Base-by-base conservation (phyloP, 2,329 filamentous ascomycete species). In the Sporothrix euskadiensis region DNA sequence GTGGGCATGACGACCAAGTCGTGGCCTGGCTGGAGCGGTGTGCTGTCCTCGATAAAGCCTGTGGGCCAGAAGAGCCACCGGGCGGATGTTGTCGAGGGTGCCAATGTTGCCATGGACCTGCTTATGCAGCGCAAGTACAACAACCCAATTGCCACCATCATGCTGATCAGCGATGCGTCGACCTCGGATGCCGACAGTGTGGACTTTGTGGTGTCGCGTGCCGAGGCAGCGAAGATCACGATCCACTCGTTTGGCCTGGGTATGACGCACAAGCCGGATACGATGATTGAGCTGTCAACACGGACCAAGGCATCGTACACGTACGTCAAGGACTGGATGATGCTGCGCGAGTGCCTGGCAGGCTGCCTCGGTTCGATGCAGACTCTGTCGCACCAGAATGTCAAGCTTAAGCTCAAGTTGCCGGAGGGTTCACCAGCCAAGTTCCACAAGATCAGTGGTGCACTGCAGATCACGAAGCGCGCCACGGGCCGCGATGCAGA, bases 241-340 rank as follows among this genome's bases (percentile, higher is more conserved):
- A 97, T 99, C 72, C 94, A 98, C 82, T 98, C 96, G 0, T 99
- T 99, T 78, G 96, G 96, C 47, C 88, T 99, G 22, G 96, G 96
- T 70, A 90, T 98, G 85, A 98, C 95, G 0, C 96, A 99, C 83
- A 98, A 98, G 83, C 96, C 96, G 5, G 96, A 99, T 80, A 98
- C 94, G 0, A 97, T 99, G 94, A 97, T 99, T 76, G 95, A 98
- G 82, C 85, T 99, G 14, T 98, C 96, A 0, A 96, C 93, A 7
- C 89, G 94, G 75, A 99, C 96, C 3, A 99, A 98, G 83, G 96
- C 94, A 4, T 97, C 94, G 0, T 99, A 98, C 80, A 97, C 94
- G 1, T 99, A 98, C 79, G 94, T 99, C 77, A 99, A 98, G 83
- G 96, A 99, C 81, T 99, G 96, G 96, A 98, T 98, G 95, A 99